phyloP scores from a whole-genome alignment of 495 filamentous ascomycete species.

The Lasiosphaeria miniovina region DNA sequence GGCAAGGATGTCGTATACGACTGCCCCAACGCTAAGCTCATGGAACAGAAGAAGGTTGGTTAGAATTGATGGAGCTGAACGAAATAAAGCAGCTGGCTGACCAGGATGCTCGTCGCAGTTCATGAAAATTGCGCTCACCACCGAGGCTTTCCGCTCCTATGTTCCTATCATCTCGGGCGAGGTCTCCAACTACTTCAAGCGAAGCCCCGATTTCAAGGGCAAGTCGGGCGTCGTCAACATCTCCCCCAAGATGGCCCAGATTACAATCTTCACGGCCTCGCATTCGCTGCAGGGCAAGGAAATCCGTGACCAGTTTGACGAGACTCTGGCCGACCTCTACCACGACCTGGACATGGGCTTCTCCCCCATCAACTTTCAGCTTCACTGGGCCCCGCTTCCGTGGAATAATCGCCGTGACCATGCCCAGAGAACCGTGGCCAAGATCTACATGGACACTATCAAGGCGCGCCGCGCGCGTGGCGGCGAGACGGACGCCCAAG shows the following conservation, averaged over 20 bases:
- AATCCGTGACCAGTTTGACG: constrained; percentile 71
- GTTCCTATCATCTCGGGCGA: constrained; percentile 77
- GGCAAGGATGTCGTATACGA: constrained; percentile 85
- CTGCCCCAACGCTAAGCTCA: constrained; percentile 73
- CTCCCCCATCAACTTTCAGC: constrained; percentile 77
- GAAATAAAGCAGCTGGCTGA: background rate
- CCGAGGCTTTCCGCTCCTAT: constrained; percentile 70
- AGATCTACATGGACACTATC: constrained; percentile 77
- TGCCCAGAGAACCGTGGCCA: constrained; percentile 70
- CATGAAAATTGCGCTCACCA: constrained; percentile 80
- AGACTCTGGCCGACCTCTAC: constrained; percentile 69
- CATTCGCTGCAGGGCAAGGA: constrained; percentile 78
- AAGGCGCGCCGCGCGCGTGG: constrained; percentile 54
- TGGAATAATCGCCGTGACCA: constrained; percentile 75
- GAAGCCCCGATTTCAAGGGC: constrained; percentile 63
- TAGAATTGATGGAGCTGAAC: background rate
- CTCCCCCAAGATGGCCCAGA: constrained; percentile 68
- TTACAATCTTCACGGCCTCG: constrained; percentile 82
- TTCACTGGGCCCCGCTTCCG: constrained; percentile 83
- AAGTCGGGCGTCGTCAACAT: constrained; percentile 63
- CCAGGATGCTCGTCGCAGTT: constrained; percentile 50
- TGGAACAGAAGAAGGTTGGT: constrained; percentile 44
- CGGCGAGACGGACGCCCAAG: constrained; percentile 50
- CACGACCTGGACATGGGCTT: constrained; percentile 87
- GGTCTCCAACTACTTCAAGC: constrained; percentile 65